Percentiles rank a stretch among this genome's conserved stretches.
These are phyloP conservation scores for Immersiella caudata DNA, from an alignment of 495 filamentous ascomycete species.

Conservation along the genomic window DNA sequence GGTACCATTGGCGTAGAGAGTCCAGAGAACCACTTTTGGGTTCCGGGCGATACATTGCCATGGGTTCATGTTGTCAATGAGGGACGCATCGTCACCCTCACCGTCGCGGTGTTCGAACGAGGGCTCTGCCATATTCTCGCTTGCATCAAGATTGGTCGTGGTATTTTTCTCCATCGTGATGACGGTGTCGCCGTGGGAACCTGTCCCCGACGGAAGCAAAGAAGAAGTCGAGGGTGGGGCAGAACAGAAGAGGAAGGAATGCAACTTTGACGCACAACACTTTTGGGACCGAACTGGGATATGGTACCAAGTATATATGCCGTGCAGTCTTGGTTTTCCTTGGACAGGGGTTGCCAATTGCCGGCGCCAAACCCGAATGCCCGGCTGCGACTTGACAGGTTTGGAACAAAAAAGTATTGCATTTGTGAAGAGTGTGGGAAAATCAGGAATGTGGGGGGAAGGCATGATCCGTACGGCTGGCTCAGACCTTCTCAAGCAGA, in stretches of 20 bases:
- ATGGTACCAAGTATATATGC: not conserved
- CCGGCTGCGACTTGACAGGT: not conserved
- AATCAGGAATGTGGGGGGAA: too few species aligned
- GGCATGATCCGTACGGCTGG: not conserved
- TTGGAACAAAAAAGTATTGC: not conserved
- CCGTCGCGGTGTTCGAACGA: not conserved
- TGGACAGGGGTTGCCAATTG: slow-evolving; percentile 3
- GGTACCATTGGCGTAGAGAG: slow-evolving; percentile 9
- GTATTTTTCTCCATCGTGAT: too few species aligned
- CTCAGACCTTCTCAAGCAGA: not conserved
- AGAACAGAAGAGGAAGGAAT: not conserved
- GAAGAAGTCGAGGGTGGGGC: not conserved
- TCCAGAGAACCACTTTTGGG: slow-evolving; percentile 4
- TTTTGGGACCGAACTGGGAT: not conserved
- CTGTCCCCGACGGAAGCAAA: not conserved
- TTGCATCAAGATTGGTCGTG: not conserved
- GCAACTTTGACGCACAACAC: not conserved
- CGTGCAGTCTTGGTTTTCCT: not conserved
- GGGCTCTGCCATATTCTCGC: not conserved
- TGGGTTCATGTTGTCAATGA: not conserved
- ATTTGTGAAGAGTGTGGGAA: too few species aligned
- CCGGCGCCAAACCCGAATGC: not conserved
- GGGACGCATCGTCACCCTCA: not conserved
- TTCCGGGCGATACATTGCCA: slow-evolving; percentile 8
- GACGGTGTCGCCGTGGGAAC: not conserved